Conservation (phyloP, 805 yeast species). For the Vanderwaltozyma verrucispora region DNA sequence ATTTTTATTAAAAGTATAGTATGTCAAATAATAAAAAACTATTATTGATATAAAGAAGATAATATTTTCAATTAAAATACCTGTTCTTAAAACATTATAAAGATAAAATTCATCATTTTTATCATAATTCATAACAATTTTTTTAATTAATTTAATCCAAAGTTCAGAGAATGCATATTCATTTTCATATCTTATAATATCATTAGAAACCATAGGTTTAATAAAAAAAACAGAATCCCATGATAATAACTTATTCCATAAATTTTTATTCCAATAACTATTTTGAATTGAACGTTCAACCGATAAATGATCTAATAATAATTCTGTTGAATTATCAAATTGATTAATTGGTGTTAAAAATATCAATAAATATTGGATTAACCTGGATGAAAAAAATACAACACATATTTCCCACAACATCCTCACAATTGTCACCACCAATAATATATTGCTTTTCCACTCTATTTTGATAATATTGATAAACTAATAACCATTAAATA, state of each 20-base stretch:
- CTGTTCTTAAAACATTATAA: conserved; percentile 37
- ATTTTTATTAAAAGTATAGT: conserved; percentile 18
- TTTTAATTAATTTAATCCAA: conserved; percentile 45
- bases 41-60: conserved; percentile 42
- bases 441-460: neutral
- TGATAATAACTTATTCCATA: conserved; percentile 45
- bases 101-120: conserved; percentile 32
- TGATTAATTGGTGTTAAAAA: conserved; percentile 15
- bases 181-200: conserved; percentile 58
- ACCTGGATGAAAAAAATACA: neutral
- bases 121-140: neutral
- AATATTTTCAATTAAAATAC: conserved; percentile 40
- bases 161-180: conserved; percentile 80
- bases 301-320: conserved; percentile 11
- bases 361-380: conserved; percentile 18
- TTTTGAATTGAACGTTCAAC: conserved; percentile 1
- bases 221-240: conserved; percentile 86
- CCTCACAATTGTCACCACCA: neutral
- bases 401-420: neutral
- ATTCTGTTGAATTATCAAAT: conserved; percentile 26
- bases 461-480: no score
- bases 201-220: conserved; percentile 38
- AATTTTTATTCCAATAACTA: conserved; percentile 12
- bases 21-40: conserved; percentile 41
- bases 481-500: no score